These are phyloP conservation scores for Arthrobotrys sinensis DNA, from an alignment of 2,329 filamentous ascomycete species.

Conservation along the genomic window DNA sequence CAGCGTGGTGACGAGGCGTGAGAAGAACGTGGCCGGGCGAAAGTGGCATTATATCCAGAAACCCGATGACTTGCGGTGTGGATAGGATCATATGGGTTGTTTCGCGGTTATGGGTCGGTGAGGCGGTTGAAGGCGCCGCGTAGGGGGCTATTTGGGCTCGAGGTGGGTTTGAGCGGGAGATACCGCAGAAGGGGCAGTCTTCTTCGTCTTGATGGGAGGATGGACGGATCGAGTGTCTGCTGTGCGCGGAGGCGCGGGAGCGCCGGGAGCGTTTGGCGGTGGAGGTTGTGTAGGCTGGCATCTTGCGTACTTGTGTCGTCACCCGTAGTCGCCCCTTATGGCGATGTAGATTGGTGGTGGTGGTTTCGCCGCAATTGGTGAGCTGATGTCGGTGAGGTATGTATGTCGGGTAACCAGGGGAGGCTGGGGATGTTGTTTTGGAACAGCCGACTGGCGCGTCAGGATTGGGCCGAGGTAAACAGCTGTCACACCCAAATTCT, in stretches of 20 bases:
- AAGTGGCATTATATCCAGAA: constrained; percentile 93
- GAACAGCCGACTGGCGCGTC: constrained; percentile 19
- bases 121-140: constrained; percentile 41
- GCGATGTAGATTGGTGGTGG: neutral
- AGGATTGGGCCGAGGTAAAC: constrained; percentile 24
- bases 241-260: constrained; percentile 34
- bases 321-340: neutral
- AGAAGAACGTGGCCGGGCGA: constrained; percentile 86
- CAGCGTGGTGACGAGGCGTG: constrained; percentile 81
- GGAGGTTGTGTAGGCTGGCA: constrained; percentile 49
- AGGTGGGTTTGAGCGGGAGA: constrained; percentile 70
- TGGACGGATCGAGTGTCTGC: constrained; percentile 1
- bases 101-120: constrained; percentile 63
- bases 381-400: neutral
- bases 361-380: neutral
- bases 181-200: constrained; percentile 77
- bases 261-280: constrained; percentile 47
- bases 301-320: neutral
- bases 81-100: constrained; percentile 80
- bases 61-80: constrained; percentile 83
- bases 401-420: constrained; percentile 21
- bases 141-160: constrained; percentile 43
- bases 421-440: constrained; percentile 32
- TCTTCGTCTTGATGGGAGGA: constrained; percentile 67
- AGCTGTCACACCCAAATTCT: neutral